Evolutionary conservation across 2,329 filamentous ascomycete genomes (phyloP).

Genomic region (Escovopsis sp.): DNA sequence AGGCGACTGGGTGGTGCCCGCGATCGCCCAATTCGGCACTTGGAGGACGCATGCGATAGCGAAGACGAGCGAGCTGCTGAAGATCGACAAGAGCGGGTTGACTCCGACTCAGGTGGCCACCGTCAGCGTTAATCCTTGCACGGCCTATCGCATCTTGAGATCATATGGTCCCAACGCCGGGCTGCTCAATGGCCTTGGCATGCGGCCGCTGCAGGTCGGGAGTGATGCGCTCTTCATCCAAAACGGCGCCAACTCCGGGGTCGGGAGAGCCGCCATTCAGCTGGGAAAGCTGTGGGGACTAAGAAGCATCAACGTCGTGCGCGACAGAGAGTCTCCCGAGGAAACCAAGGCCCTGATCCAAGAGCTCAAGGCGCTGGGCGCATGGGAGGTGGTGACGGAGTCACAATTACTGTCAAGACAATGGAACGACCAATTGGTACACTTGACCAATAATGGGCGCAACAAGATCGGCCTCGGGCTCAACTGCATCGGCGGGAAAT

Average conservation of each 20-base stretch:
- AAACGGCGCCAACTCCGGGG: slow-evolving; percentile 90
- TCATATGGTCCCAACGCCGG: slow-evolving; percentile 48
- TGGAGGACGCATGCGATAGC: slow-evolving; percentile 83
- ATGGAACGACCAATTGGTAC: slow-evolving; percentile 44
- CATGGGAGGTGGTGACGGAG: slow-evolving; percentile 41
- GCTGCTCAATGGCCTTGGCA: slow-evolving; percentile 28
- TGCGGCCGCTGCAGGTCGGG: slow-evolving; percentile 28
- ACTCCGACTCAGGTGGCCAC: slow-evolving; percentile 69
- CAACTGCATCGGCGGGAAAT: slow-evolving; percentile 89
- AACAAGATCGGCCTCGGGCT: slow-evolving; percentile 63
- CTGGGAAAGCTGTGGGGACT: slow-evolving; percentile 74
- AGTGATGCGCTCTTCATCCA: slow-evolving; percentile 84
- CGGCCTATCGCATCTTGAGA: slow-evolving; percentile 82
- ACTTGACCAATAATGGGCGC: slow-evolving; percentile 55
- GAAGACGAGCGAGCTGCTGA: slow-evolving; percentile 41
- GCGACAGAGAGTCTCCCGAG: slow-evolving; percentile 49
- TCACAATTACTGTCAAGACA: slow-evolving; percentile 38
- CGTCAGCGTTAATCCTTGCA: slow-evolving; percentile 83
- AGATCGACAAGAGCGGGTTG: slow-evolving; percentile 56
- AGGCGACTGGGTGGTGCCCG: slow-evolving; percentile 92
- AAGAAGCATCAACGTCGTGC: slow-evolving; percentile 78
- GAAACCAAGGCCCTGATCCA: slow-evolving; percentile 45
- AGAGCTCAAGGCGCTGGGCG: slow-evolving; percentile 39
- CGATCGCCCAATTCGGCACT: slow-evolving; percentile 69
- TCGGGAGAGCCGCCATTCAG: slow-evolving; percentile 84